Percentiles rank a stretch among this genome's conserved stretches.
Conservation (phyloP, 345 rosid species). For the Ricinus communis region DNA sequence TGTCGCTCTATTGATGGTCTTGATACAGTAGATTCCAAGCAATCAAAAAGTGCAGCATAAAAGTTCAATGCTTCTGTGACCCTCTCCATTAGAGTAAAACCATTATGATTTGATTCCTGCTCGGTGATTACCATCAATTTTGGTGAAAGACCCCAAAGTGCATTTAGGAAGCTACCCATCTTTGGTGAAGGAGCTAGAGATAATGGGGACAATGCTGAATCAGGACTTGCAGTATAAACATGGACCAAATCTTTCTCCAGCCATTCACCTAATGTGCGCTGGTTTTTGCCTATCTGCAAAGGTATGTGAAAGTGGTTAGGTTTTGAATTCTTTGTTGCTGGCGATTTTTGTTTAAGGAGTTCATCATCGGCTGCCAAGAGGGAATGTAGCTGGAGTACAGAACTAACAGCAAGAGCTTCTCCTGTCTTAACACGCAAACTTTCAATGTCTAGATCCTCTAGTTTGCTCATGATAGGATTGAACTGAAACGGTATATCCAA, state of each 20-base stretch:
- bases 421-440: slow-evolving; percentile 65
- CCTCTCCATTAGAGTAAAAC: slow-evolving; percentile 52
- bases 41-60: slow-evolving; percentile 66
- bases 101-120: slow-evolving; percentile 67
- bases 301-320: slow-evolving; percentile 34
- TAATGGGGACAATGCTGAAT: slow-evolving; percentile 47
- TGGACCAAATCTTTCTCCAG: slow-evolving; percentile 53
- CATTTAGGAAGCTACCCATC: slow-evolving; percentile 48
- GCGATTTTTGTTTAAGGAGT: slow-evolving; percentile 37
- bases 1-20: slow-evolving; percentile 54
- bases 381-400: slow-evolving; percentile 66
- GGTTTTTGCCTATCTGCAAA: slow-evolving; percentile 35
- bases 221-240: slow-evolving; percentile 43
- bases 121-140: slow-evolving; percentile 64
- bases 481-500: slow-evolving; percentile 72
- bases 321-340: slow-evolving; percentile 32
- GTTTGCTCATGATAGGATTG: slow-evolving; percentile 53
- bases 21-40: slow-evolving; percentile 60
- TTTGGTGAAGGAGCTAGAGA: slow-evolving; percentile 41
- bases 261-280: slow-evolving; percentile 64
- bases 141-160: slow-evolving; percentile 63
- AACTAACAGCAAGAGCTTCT: slow-evolving; percentile 71
- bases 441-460: slow-evolving; percentile 56
- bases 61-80: slow-evolving; percentile 57
- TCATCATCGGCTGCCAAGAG: slow-evolving; percentile 60